Conservation (phyloP, 176 grass and related monocot genomes). For the Calamus simplicifolius region DNA sequence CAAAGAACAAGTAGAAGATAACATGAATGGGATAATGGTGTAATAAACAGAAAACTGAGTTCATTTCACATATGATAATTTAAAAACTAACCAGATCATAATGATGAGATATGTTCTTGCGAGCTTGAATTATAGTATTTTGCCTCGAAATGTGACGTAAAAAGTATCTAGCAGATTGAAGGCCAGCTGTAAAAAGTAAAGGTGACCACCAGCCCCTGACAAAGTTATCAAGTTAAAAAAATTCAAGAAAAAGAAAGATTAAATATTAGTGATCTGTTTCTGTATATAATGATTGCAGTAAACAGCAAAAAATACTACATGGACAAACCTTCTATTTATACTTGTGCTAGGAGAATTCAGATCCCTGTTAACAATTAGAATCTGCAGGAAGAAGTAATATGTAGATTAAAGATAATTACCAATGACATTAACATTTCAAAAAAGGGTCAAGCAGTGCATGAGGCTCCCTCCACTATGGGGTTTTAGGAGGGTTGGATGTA, state of each 20-base stretch:
- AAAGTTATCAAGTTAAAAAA: too few species aligned
- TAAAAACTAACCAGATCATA: slow-evolving; percentile 62
- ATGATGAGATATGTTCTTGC: slow-evolving; percentile 74
- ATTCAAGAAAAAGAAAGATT: not conserved
- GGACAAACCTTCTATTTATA: slow-evolving; percentile 37
- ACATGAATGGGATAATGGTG: not conserved
- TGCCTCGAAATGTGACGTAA: slow-evolving; percentile 55
- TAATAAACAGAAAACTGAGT: not conserved
- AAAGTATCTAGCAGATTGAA: slow-evolving; percentile 76
- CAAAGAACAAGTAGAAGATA: not conserved
- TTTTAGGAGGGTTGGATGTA: too few species aligned
- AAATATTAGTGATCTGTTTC: not conserved
- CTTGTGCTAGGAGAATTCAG: slow-evolving; percentile 13
- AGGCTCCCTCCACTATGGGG: too few species aligned
- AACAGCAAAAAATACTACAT: not conserved
- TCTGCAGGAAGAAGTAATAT: slow-evolving; percentile 23
- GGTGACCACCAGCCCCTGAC: slow-evolving; percentile 90
- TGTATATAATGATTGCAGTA: not conserved
- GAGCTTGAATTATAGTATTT: slow-evolving; percentile 76
- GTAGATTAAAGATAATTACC: too few species aligned
- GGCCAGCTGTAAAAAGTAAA: slow-evolving; percentile 58
- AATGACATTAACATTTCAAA: too few species aligned
- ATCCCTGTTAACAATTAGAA: slow-evolving; percentile 76
- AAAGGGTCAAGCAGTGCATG: too few species aligned
- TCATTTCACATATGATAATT: not conserved